These are phyloP conservation scores for Botrytis hyacinthi DNA, from an alignment of 2,329 filamentous ascomycete genomes.

Conservation along the genomic window DNA sequence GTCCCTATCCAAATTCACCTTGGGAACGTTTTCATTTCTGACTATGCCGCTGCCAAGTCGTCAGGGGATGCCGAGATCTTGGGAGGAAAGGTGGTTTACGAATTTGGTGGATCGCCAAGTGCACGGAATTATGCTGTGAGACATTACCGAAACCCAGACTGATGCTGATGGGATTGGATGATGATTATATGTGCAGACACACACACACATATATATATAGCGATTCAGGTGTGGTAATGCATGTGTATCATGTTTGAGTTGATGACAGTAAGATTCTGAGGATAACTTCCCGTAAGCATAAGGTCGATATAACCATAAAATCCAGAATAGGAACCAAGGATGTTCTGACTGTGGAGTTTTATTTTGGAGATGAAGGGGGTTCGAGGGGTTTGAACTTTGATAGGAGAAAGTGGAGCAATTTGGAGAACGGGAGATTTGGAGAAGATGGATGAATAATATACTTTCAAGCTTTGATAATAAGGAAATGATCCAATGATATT, in stretches of 20 bases:
- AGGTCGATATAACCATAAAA: neutral
- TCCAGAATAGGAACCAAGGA: neutral
- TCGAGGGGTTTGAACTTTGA: neutral
- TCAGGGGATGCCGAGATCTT: conserved; percentile 22
- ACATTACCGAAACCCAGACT: conserved; percentile 12
- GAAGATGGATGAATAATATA: neutral
- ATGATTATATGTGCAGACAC: neutral
- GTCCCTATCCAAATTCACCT: neutral
- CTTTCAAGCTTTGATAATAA: neutral
- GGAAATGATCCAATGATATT: neutral
- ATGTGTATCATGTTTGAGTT: neutral
- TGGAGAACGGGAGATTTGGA: neutral
- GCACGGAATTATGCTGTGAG: conserved; percentile 17
- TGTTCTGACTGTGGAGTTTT: neutral
- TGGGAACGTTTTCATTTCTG: conserved; percentile 4
- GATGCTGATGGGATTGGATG: conserved; percentile 1
- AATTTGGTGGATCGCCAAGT: conserved; percentile 22
- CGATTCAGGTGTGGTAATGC: neutral
- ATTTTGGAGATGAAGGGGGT: neutral
- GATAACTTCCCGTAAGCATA: neutral
- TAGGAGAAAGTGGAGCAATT: neutral
- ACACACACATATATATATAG: neutral
- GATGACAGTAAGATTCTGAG: neutral
- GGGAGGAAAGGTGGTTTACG: conserved; percentile 14
- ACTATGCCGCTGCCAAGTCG: neutral